Conservation (phyloP, 169 alveolate genomes). For the Cryptosporidium ryanae region DNA sequence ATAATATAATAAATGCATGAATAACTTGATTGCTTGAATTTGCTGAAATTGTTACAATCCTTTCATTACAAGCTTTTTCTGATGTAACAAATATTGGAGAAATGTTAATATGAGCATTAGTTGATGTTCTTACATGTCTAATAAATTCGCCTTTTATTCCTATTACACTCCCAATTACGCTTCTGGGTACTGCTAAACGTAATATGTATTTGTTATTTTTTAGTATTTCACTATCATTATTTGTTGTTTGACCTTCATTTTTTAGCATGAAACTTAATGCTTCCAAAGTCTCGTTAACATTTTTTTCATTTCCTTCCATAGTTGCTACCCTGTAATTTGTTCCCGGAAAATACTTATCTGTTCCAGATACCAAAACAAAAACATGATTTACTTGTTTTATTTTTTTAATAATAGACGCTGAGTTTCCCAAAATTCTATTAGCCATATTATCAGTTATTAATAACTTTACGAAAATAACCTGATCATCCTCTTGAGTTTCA, state of each 20-base stretch:
- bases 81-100: slow-evolving; percentile 71
- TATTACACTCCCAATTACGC: slow-evolving; percentile 64
- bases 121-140: slow-evolving; percentile 34
- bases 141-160: slow-evolving; percentile 71
- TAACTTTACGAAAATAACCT: slow-evolving; percentile 28
- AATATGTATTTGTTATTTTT: slow-evolving; percentile 18
- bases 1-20: slow-evolving; percentile 51
- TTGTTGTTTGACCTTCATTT: not conserved
- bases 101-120: slow-evolving; percentile 64
- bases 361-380: slow-evolving; percentile 50
- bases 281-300: slow-evolving; percentile 62
- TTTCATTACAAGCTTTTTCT: slow-evolving; percentile 67
- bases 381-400: slow-evolving; percentile 54
- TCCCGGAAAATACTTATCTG: slow-evolving; percentile 62
- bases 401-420: slow-evolving; percentile 51
- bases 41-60: slow-evolving; percentile 50
- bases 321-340: slow-evolving; percentile 71
- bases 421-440: slow-evolving; percentile 31
- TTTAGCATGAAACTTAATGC: slow-evolving; percentile 37
- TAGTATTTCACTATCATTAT: not conserved
- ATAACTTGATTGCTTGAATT: slow-evolving; percentile 34
- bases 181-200: slow-evolving; percentile 64
- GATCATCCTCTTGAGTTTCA: not conserved
- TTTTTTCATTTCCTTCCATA: slow-evolving; percentile 64
- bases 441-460: slow-evolving; percentile 53